phyloP scores from a whole-genome alignment of 2,329 filamentous ascomycete genomes.

The Arthrobotrys conoides region DNA sequence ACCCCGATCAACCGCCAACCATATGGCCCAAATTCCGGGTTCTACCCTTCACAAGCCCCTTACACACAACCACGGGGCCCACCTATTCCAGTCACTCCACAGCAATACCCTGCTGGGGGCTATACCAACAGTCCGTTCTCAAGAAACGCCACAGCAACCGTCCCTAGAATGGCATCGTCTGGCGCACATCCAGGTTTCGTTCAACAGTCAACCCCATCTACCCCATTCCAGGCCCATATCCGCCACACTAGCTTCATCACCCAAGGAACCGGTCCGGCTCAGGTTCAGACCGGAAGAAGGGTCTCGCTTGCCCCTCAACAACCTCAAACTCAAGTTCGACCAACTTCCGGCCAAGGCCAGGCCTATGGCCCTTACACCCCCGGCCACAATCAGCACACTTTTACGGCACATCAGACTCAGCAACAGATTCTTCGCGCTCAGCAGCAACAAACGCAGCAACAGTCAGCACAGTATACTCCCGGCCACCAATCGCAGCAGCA shows the following conservation, averaged over 20 bases:
- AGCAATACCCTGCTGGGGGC: slow-evolving; percentile 32
- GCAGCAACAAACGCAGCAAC: slow-evolving; percentile 46
- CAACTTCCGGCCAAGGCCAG: slow-evolving; percentile 40
- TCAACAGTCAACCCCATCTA: slow-evolving; percentile 23
- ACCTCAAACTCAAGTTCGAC: slow-evolving; percentile 38
- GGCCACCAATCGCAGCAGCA: slow-evolving; percentile 17
- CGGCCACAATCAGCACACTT: slow-evolving; percentile 44
- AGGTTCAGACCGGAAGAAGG: slow-evolving; percentile 48
- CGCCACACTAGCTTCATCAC: slow-evolving; percentile 54
- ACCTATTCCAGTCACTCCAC: slow-evolving; percentile 30
- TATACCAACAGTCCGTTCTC: slow-evolving; percentile 55
- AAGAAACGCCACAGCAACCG: slow-evolving; percentile 28
- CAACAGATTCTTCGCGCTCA: slow-evolving; percentile 49
- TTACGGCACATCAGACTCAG: slow-evolving; percentile 53
- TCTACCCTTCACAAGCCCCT: slow-evolving; percentile 32
- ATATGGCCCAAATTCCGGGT: slow-evolving; percentile 28
- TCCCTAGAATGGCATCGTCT: slow-evolving; percentile 42
- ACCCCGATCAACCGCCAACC: slow-evolving; percentile 35
- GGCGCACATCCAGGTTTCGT: slow-evolving; percentile 30
- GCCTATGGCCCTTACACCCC: slow-evolving; percentile 28
- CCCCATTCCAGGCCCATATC: slow-evolving; percentile 33
- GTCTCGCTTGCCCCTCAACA: slow-evolving; percentile 54
- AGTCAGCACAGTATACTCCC: slow-evolving; percentile 33
- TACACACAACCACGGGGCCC: slow-evolving; percentile 47
- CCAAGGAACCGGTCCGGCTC: slow-evolving; percentile 32